These are phyloP conservation scores for Aspergillus oerlinghausenensis DNA, from an alignment of 2,329 filamentous ascomycete species.

Conservation along the genomic window DNA sequence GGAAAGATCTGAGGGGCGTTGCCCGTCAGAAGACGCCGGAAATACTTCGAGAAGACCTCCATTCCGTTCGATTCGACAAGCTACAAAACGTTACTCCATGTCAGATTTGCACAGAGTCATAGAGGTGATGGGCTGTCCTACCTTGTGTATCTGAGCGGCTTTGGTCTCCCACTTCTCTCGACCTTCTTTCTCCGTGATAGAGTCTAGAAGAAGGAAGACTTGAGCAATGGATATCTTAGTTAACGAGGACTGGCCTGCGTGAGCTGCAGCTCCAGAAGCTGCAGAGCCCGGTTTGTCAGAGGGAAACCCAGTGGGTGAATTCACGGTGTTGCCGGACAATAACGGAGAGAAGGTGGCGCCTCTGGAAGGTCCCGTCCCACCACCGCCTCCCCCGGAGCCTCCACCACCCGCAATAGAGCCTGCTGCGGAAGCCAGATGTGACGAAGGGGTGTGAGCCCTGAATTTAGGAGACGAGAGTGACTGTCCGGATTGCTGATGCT, in stretches of 20 bases:
- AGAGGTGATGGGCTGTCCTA: constrained; percentile 43
- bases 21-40: constrained; percentile 83
- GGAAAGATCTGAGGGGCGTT: constrained; percentile 92
- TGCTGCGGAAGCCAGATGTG: constrained; percentile 54
- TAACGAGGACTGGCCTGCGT: constrained; percentile 57
- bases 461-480: constrained; percentile 54
- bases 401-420: constrained; percentile 50
- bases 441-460: constrained; percentile 52
- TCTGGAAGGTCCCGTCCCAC: constrained; percentile 54
- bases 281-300: constrained; percentile 43
- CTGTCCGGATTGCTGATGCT: constrained; percentile 46
- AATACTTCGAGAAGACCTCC: constrained; percentile 97
- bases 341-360: constrained; percentile 58
- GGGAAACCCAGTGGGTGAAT: constrained; percentile 51
- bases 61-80: constrained; percentile 97
- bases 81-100: constrained; percentile 41
- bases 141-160: constrained; percentile 86
- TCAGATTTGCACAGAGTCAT: neutral
- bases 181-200: constrained; percentile 90
- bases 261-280: constrained; percentile 37
- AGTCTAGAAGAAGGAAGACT: constrained; percentile 88
- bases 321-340: constrained; percentile 51
- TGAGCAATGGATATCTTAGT: constrained; percentile 94
- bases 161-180: constrained; percentile 88
- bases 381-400: constrained; percentile 45